Conservation (phyloP, 2,329 filamentous ascomycete genomes). For the Neurospora sp. region DNA sequence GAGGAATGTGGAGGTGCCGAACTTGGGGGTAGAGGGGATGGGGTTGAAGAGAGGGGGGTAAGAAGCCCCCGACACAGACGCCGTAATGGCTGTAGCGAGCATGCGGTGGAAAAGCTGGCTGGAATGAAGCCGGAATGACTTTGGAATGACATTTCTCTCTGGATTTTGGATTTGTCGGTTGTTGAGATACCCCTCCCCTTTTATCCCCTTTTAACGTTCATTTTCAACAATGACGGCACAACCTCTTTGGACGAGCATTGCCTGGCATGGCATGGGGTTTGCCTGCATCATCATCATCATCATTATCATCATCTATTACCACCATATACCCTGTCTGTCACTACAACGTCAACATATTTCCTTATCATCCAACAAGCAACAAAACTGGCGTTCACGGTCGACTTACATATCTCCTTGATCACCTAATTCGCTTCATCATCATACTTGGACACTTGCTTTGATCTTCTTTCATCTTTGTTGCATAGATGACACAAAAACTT, state of each 20-base stretch:
- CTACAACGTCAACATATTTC: neutral
- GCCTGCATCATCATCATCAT: neutral
- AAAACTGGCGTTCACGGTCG: neutral
- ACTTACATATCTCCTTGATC: neutral
- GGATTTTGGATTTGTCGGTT: neutral
- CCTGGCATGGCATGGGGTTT: neutral
- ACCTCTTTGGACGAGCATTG: neutral
- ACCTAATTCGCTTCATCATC: neutral
- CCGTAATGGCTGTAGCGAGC: conserved; percentile 4
- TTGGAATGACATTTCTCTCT: neutral
- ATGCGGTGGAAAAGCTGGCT: neutral
- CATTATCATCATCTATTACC: neutral
- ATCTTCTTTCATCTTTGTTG: neutral
- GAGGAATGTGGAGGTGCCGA: conserved; percentile 59
- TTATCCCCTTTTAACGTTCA: neutral
- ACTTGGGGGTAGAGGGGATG: conserved; percentile 53
- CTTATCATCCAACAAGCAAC: neutral
- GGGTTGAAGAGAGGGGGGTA: conserved; percentile 7
- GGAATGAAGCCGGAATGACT: neutral
- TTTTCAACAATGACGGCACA: neutral
- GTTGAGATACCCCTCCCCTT: neutral
- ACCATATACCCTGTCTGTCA: neutral
- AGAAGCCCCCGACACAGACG: neutral
- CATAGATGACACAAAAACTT: neutral
- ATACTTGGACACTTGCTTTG: neutral